Evolutionary conservation across 768 basidiomycete genomes (phyloP).

Genomic region (Rossbeevera mucosa): DNA sequence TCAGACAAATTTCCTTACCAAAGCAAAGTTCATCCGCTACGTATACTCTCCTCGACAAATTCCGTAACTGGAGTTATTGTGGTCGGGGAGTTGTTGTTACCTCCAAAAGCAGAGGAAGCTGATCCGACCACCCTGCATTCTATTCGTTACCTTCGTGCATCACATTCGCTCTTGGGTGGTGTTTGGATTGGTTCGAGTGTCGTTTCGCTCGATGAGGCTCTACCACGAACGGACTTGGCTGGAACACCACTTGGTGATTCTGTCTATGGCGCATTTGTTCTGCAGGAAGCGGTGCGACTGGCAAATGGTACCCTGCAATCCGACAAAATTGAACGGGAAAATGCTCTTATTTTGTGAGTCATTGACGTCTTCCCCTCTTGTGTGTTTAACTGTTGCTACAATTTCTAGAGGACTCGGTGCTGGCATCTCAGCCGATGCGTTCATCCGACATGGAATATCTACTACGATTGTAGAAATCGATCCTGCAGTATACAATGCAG

Average conservation of each 20-base stretch:
- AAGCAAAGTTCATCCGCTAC: conserved; percentile 52
- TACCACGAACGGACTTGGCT: conserved; percentile 46
- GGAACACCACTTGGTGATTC: conserved; percentile 64
- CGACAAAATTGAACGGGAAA: conserved; percentile 37
- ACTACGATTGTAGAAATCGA: conserved; percentile 93
- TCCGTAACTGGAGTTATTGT: conserved; percentile 79
- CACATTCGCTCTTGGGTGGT: conserved; percentile 65
- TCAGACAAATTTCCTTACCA: conserved; percentile 47
- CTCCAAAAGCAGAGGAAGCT: conserved; percentile 31
- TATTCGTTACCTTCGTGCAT: conserved; percentile 57
- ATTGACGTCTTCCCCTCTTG: conserved; percentile 3
- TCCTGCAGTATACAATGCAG: conserved; percentile 82
- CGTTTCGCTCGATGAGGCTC: conserved; percentile 37
- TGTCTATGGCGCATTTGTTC: conserved; percentile 76
- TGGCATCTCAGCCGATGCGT: conserved; percentile 75
- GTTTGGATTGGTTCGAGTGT: conserved; percentile 69
- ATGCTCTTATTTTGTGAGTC: conserved; percentile 69
- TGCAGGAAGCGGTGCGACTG: conserved; percentile 83
- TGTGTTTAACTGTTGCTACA: background rate
- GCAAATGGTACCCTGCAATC: conserved; percentile 48
- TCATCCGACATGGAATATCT: conserved; percentile 61
- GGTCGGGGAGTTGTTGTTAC: conserved; percentile 66
- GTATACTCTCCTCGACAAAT: conserved; percentile 60
- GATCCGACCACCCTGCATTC: conserved; percentile 39
- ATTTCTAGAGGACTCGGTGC: conserved; percentile 75